Evolutionary conservation across 1,139 yeast species (phyloP).

Genomic region (Kodamaea suecica): DNA sequence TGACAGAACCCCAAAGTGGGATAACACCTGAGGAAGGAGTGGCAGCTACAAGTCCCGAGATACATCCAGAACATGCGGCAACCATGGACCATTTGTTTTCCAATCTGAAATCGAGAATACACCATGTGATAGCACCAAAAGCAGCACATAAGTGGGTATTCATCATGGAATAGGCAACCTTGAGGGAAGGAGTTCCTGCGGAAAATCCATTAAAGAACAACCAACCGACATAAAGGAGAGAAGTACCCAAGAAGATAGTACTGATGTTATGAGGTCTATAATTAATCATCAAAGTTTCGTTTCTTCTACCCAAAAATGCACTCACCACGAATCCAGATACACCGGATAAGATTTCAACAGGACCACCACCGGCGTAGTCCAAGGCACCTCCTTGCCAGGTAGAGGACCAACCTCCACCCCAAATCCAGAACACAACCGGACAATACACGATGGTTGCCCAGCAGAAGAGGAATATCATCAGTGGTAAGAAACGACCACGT

Average conservation of each 20-base stretch:
- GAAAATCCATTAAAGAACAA: conserved; percentile 85
- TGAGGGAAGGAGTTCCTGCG: conserved; percentile 59
- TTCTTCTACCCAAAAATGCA: conserved; percentile 77
- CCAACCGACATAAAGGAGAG: conserved; percentile 74
- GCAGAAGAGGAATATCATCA: conserved; percentile 73
- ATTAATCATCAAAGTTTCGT: conserved; percentile 79
- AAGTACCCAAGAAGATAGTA: conserved; percentile 75
- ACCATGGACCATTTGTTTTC: conserved; percentile 94
- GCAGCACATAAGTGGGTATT: conserved; percentile 89
- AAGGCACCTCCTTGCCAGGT: conserved; percentile 76
- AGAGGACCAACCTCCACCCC: conserved; percentile 95
- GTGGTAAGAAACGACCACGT: conserved; percentile 85
- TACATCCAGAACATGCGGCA: conserved; percentile 91
- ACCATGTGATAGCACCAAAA: conserved; percentile 92
- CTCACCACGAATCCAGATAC: conserved; percentile 87
- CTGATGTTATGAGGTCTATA: conserved; percentile 95
- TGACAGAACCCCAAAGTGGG: conserved; percentile 87
- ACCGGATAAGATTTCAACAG: conserved; percentile 91
- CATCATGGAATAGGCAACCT: conserved; percentile 81
- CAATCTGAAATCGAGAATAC: conserved; percentile 79
- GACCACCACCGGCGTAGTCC: conserved; percentile 98
- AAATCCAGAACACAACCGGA: conserved; percentile 92
- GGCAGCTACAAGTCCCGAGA: conserved; percentile 94
- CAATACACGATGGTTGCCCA: conserved; percentile 94
- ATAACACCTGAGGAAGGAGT: conserved; percentile 92